These are phyloP conservation scores for Diplocarpon mali DNA, from an alignment of 2,329 filamentous ascomycete genomes.

Conservation along the genomic window DNA sequence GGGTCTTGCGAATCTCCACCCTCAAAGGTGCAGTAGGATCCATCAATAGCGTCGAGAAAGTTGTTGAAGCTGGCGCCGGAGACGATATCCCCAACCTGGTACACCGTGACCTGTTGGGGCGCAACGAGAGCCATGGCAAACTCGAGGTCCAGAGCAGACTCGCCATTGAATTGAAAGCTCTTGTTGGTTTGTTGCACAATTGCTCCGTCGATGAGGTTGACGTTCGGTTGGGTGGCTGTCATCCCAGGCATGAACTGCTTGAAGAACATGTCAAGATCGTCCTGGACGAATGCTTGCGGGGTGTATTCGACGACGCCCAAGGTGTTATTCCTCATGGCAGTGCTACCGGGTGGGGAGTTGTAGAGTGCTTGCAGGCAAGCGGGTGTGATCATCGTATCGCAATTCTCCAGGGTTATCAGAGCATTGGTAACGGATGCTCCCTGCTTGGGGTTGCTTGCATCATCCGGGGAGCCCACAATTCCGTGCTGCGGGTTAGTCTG, in stretches of 20 bases:
- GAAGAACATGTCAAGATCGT: slow-evolving; percentile 39
- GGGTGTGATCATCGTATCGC: slow-evolving; percentile 44
- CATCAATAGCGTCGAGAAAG: slow-evolving; percentile 34
- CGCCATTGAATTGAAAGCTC: slow-evolving; percentile 32
- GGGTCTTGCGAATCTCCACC: slow-evolving; percentile 31
- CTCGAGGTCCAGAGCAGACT: slow-evolving; percentile 29
- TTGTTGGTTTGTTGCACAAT: slow-evolving; percentile 28
- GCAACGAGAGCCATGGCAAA: slow-evolving; percentile 39
- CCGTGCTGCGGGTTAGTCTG: slow-evolving; percentile 7
- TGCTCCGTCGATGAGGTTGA: slow-evolving; percentile 28
- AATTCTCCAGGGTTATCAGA: slow-evolving; percentile 28
- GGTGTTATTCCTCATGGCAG: slow-evolving; percentile 33
- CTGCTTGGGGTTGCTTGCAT: slow-evolving; percentile 21
- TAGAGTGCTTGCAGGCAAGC: slow-evolving; percentile 44
- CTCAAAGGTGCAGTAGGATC: slow-evolving; percentile 34
- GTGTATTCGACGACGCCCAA: slow-evolving; percentile 45
- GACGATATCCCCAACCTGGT: slow-evolving; percentile 33
- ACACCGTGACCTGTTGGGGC: slow-evolving; percentile 39
- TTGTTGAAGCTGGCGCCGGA: slow-evolving; percentile 22
- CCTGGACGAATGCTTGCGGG: slow-evolving; percentile 40
- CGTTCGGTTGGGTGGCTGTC: slow-evolving; percentile 30
- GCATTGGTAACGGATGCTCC: slow-evolving; percentile 19
- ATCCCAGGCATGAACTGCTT: slow-evolving; percentile 33
- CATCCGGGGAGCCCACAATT: slow-evolving; percentile 23
- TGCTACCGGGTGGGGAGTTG: slow-evolving; percentile 31